Percentiles rank a stretch among this genome's conserved stretches.
phyloP scores from a whole-genome alignment of 768 basidiomycete genomes.

The Crucibulum laeve region DNA sequence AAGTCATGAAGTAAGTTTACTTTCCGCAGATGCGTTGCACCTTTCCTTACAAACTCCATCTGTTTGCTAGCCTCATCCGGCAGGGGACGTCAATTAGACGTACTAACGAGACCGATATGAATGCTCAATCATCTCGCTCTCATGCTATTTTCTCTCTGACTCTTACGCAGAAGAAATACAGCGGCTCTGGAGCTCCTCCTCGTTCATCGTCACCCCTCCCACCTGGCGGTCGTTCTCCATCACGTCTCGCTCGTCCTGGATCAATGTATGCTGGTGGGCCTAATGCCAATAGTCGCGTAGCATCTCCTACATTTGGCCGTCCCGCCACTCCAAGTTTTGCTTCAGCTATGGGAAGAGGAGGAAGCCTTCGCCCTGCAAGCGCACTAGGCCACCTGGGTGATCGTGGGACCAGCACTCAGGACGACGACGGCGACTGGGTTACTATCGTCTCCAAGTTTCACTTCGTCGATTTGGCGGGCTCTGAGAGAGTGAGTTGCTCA shows the following conservation, averaged over 20 bases:
- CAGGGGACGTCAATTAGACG: constrained; percentile 88
- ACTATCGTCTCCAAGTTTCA: constrained; percentile 95
- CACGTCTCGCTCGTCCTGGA: constrained; percentile 78
- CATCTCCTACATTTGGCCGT: constrained; percentile 74
- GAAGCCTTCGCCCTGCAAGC: constrained; percentile 69
- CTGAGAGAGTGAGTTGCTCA: constrained; percentile 70
- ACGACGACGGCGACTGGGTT: constrained; percentile 78
- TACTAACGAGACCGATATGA: constrained; percentile 98
- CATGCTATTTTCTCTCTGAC: constrained; percentile 99
- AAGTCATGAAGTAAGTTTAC: constrained; percentile 87
- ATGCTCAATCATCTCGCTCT: constrained; percentile 94
- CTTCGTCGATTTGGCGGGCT: constrained; percentile 97
- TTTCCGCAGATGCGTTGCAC: constrained; percentile 4
- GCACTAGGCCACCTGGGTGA: constrained; percentile 71
- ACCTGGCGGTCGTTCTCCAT: constrained; percentile 67
- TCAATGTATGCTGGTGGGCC: constrained; percentile 56
- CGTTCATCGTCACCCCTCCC: constrained; percentile 78
- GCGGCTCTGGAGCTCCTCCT: constrained; percentile 64
- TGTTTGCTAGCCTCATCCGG: constrained; percentile 67
- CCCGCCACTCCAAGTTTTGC: constrained; percentile 79
- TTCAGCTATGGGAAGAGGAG: constrained; percentile 66
- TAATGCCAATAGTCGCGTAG: constrained; percentile 46
- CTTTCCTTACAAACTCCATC: constrained; percentile 7
- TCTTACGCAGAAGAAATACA: constrained; percentile 84
- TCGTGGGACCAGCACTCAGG: constrained; percentile 39